These are phyloP conservation scores for Fusarium oligoseptatum DNA, from an alignment of 2,329 filamentous ascomycete genomes.

Conservation along the genomic window DNA sequence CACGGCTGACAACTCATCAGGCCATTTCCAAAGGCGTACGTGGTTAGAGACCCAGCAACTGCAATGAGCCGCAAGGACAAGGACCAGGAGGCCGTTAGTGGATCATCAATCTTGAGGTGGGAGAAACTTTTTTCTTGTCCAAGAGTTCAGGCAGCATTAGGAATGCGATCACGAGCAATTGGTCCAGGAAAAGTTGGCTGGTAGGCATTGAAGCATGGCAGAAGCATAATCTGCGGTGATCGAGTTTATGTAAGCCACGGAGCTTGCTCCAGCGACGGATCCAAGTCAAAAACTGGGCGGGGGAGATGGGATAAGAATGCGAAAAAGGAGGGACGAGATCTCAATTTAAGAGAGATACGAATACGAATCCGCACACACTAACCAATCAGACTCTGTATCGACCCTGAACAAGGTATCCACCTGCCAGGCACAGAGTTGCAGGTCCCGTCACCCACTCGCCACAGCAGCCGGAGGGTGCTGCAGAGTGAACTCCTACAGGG, in stretches of 20 bases:
- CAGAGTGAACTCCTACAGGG: conserved; percentile 12
- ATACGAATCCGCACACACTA: conserved; percentile 35
- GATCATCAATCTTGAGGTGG: background rate
- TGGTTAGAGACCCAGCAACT: conserved; percentile 2
- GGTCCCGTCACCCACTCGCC: conserved; percentile 9
- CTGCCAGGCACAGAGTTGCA: conserved; percentile 29
- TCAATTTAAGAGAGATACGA: conserved; percentile 34
- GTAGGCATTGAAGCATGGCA: background rate
- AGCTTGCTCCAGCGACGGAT: conserved; percentile 8
- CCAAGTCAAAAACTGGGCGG: conserved; percentile 1
- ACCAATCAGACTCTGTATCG: conserved; percentile 29
- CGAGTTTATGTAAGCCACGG: conserved; percentile 22
- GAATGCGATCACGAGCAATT: conserved; percentile 16
- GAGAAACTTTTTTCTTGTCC: background rate
- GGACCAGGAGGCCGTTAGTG: conserved; percentile 9
- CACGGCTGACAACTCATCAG: conserved; percentile 36
- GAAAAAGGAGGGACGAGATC: conserved; percentile 40
- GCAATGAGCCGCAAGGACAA: conserved; percentile 8
- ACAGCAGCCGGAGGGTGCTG: conserved; percentile 16
- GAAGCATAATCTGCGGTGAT: background rate
- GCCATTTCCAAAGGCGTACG: conserved; percentile 30
- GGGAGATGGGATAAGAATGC: conserved; percentile 37
- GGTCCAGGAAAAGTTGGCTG: background rate
- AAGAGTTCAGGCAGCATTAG: background rate
- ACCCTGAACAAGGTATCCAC: background rate